Percentiles rank a stretch among this genome's conserved stretches.
Conservation (phyloP, 257 asterid genomes). For the Ligustrum vulgare region DNA sequence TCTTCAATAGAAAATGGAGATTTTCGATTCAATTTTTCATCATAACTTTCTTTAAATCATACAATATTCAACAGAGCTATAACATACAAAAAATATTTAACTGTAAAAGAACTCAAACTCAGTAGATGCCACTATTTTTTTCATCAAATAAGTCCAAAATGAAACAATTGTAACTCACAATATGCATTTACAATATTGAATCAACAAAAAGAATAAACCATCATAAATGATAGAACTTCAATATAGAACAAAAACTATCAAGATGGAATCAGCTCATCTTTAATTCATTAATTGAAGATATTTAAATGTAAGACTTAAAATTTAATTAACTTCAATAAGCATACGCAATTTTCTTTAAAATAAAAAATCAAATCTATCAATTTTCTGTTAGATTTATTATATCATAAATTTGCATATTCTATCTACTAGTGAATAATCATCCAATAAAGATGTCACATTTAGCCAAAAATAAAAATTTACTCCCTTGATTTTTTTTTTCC, state of each 20-base stretch:
- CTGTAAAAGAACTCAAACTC: neutral
- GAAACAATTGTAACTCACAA: neutral
- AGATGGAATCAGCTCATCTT: neutral
- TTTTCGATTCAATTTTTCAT: no score
- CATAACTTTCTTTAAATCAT: no score
- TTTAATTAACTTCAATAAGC: neutral
- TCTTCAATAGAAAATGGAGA: no score
- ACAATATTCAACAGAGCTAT: neutral
- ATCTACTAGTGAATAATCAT: neutral
- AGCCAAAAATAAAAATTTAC: neutral
- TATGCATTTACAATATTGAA: neutral
- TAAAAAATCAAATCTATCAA: neutral
- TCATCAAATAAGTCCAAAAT: neutral
- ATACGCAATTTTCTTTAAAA: no score
- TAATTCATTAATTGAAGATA: neutral
- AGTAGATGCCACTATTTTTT: neutral
- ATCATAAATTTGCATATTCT: neutral
- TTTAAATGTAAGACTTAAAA: neutral
- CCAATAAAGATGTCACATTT: neutral
- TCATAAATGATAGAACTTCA: neutral
- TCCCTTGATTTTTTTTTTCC: no score
- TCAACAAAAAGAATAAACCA: neutral
- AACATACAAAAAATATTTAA: neutral
- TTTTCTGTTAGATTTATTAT: neutral
- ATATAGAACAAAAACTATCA: neutral